Conservation (phyloP, 2,329 filamentous ascomycete genomes). For the Clonostachys chloroleuca region DNA sequence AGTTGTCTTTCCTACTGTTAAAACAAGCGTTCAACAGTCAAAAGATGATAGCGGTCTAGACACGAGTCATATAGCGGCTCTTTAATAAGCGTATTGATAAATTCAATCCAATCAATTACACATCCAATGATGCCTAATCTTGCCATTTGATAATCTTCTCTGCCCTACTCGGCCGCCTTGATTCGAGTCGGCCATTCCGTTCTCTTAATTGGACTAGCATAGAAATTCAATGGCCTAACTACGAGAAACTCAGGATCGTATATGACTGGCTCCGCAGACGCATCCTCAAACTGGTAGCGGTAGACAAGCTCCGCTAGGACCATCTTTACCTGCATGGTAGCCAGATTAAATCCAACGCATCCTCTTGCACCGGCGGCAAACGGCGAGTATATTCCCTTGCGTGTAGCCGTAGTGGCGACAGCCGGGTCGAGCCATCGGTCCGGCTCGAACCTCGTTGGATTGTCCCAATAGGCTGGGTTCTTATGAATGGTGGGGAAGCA, state of each 20-base stretch:
- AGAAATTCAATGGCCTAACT: constrained; percentile 11
- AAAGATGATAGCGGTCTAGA: too few relatives aligned
- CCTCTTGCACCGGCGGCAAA: constrained; percentile 52
- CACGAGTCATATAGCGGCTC: too few relatives aligned
- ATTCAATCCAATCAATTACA: too few relatives aligned
- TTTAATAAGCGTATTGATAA: too few relatives aligned
- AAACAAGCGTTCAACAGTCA: too few relatives aligned
- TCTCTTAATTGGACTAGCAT: constrained; percentile 3
- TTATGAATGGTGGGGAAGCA: constrained; percentile 46
- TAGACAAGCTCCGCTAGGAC: constrained; percentile 54
- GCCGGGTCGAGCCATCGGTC: constrained; percentile 52
- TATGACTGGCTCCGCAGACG: constrained; percentile 6
- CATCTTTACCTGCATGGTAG: constrained; percentile 55
- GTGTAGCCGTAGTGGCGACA: constrained; percentile 36
- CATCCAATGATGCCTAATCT: too few relatives aligned
- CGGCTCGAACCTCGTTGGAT: constrained; percentile 52
- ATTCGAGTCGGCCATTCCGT: not conserved
- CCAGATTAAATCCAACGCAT: constrained; percentile 64
- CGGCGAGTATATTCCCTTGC: constrained; percentile 49
- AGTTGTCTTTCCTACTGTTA: too few relatives aligned
- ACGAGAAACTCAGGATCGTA: constrained; percentile 12
- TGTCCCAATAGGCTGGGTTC: constrained; percentile 52
- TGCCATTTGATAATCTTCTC: too few relatives aligned
- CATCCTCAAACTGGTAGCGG: constrained; percentile 20
- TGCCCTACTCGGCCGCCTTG: too few relatives aligned